Conservation (phyloP, 140 eudicot species). For the Oenanthe javanica region DNA sequence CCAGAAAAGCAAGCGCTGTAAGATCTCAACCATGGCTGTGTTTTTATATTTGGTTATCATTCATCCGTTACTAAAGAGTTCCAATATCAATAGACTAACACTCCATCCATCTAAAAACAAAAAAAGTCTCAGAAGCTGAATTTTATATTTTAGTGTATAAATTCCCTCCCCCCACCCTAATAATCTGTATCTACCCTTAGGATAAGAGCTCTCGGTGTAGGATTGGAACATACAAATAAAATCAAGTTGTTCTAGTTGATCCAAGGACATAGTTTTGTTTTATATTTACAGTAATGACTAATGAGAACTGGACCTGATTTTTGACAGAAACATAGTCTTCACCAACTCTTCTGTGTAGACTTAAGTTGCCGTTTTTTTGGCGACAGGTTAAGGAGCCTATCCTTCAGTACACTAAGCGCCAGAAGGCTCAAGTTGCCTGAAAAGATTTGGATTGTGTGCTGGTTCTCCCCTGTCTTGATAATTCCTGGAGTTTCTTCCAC, state of each 20-base stretch:
- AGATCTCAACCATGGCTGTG: not conserved
- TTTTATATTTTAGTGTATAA: not conserved
- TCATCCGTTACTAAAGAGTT: not conserved
- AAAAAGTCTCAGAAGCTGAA: not conserved
- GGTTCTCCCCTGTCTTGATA: not conserved
- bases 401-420: conserved; percentile 68
- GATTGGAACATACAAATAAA: not conserved
- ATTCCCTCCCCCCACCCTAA: too few relatives aligned
- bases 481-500: not conserved
- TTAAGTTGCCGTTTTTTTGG: not conserved
- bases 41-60: not conserved
- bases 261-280: not conserved
- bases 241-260: not conserved
- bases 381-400: conserved; percentile 83
- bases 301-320: not conserved
- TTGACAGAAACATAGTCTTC: not conserved
- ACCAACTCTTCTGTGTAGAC: not conserved
- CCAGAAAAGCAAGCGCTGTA: conserved; percentile 92
- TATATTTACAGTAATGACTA: not conserved
- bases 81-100: not conserved
- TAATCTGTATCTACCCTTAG: not conserved
- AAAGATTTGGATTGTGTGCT: not conserved
- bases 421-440: conserved; percentile 41
- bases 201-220: not conserved
- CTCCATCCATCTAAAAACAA: not conserved